Evolutionary conservation across 2,329 filamentous ascomycete genomes (phyloP), one percentile per base, ranked within the genome.

Genomic region (Canariomyces notabilis): DNA sequence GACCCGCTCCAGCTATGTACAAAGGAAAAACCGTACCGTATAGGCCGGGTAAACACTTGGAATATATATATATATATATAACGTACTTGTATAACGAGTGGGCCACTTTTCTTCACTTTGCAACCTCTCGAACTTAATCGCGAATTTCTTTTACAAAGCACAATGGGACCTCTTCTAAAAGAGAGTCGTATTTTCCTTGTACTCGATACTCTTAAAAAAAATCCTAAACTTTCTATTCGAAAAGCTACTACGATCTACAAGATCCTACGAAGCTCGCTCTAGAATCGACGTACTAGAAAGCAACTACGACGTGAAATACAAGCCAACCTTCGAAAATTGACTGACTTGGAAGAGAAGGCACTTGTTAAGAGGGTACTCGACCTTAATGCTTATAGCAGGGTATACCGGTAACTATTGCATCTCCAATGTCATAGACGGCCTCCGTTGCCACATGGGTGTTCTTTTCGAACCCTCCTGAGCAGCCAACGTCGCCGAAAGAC

Each of bases 361-460:
- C 41, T 26, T 36, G 37, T 46, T 22, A 15, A 29, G 20, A 29
- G 35, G 33, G n/a, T 49, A 44, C 44, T 23, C 35, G 42, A 45
- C 35, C 22, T 45, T 32, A 19, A 39, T 39, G 26, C 36, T n/a
- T n/a, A n/a, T n/a, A n/a, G n/a, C n/a, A n/a, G n/a, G n/a, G n/a
- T n/a, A n/a, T n/a, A n/a, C n/a, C n/a, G n/a, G n/a, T n/a, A n/a
- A n/a, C n/a, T n/a, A n/a, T n/a, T n/a, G n/a, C n/a, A n/a, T n/a
- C n/a, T n/a, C n/a, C n/a, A n/a, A n/a, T n/a, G n/a, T n/a, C n/a
- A n/a, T n/a, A n/a, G n/a, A n/a, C n/a, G n/a, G n/a, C n/a, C n/a
- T n/a, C n/a, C n/a, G n/a, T n/a, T n/a, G n/a, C n/a, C n/a, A n/a
- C n/a, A n/a, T n/a, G n/a, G n/a, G n/a, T n/a, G n/a, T 38, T 26